Evolutionary conservation across 1,139 yeast genomes (phyloP), one percentile per base, ranked within the genome.

Genomic region (Diutina sp.): DNA sequence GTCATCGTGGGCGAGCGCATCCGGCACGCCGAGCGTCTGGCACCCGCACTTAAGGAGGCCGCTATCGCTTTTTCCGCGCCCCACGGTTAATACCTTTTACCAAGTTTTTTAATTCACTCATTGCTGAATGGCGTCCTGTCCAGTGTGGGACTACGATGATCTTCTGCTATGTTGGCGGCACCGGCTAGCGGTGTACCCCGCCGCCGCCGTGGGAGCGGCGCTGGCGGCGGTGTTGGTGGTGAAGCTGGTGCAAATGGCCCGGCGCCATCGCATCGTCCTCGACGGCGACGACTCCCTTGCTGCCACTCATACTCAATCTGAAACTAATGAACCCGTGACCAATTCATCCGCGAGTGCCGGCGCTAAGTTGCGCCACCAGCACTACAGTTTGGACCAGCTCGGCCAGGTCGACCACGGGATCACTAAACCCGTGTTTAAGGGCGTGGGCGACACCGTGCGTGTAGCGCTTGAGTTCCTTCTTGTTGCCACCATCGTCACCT

Each of bases 391-490:
- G 41, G 41, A 35, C 41, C 41, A 35, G n/a, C 41, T 35, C 41
- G 41, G 41, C 14, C n/a, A 9, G 6, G 14, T 35, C 14, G 41
- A 35, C n/a, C 80, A 78, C 58, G 88, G 88, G 2, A 66, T 67
- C 6, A 62, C 71, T 14, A 66, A 72, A 56, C 64, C 71, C 32
- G 73, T 83, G 4, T 70, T 67, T 57, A 80, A 85, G 65, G 70
- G 73, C 51, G 61, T 69, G 3, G 32, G 53, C n/a, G 90, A 85
- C 61, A 75, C 83, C 59, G 60, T 77, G 41, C 73, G 82, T 62
- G 79, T 84, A 6, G 66, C 73, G 1, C 52, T 78, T 6, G 90
- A 85, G 65, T 77, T 67, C 56, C 30, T 79, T 0, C 61, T 83
- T 21, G 76, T 83, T 4, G 58, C 75, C 3, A 58, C 71, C n/a